Base-by-base conservation (phyloP, 1,284 basidiomycete species). In the Vanrija sp. region DNA sequence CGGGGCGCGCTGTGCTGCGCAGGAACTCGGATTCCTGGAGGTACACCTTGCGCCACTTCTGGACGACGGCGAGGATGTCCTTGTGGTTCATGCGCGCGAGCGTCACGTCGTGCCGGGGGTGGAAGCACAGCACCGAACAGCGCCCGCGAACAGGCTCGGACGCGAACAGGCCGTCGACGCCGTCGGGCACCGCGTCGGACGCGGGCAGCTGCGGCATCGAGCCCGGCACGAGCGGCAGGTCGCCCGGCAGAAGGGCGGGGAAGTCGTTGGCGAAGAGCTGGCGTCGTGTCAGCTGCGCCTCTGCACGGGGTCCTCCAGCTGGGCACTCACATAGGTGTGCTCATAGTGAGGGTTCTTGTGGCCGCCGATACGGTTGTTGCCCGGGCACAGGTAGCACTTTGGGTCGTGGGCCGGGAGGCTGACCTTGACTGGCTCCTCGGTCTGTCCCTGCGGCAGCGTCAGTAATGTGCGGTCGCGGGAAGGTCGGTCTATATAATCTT, bases 71-170 rank as follows among this genome's bases (percentile, higher is more conserved):
- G 51, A 82, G 78, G 51, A 96, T 86, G 60, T 90, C 87, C 1
- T 76, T 63, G 0, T 81, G 62, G 0, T 78, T 61, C 62, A 97
- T 82, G 53, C 86, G 83, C 0, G 94, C 87, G 21, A 97, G 82
- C 1, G 92, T 93, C n/a, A 95, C 78, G 71, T 95, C 89, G 73
- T 97, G 94, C 47, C 86, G 79, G 1, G 91, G 91, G 72, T 92
- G 87, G 76, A 94, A 97, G 70, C 90, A 84, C 55, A 98, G 75
- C 26, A 98, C 94, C 72, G 92, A 91, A 76, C 92, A 97, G 19
- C 81, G 82, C 9, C 94, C 94, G 52, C 88, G 81, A 1, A 92
- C 83, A 0, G 91, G 87, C 59, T 88, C 80, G 0, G 82, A 79
- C 3, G 80, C 81, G 57, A 95, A 82, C 46, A 96, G 76, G 0